phyloP scores from a whole-genome alignment of 306 rosid species.

The Betula pendula region DNA sequence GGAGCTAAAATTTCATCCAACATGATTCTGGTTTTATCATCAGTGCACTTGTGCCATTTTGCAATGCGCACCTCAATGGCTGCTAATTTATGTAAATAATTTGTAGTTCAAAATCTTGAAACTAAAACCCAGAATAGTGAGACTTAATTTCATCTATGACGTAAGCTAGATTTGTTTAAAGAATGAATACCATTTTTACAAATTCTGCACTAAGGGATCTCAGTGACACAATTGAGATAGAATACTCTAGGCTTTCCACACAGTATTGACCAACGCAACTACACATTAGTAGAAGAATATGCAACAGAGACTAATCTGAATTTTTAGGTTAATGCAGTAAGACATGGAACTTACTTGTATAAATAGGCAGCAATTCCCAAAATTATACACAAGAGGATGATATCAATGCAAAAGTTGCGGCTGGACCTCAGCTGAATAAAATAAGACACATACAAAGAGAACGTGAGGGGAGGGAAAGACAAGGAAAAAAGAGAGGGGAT shows the following conservation, averaged over 20 bases:
- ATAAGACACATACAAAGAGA: not conserved
- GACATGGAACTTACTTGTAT: conserved; percentile 37
- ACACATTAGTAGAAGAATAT: not conserved
- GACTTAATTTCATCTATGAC: too few relatives aligned
- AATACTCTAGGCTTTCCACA: not conserved
- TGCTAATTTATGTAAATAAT: not conserved
- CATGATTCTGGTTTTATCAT: not conserved
- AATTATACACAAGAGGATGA: conserved; percentile 33
- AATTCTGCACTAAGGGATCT: too few relatives aligned
- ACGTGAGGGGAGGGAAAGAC: not conserved
- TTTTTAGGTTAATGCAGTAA: conserved; percentile 1
- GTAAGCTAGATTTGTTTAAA: too few relatives aligned
- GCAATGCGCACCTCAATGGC: not conserved
- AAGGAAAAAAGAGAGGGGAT: not conserved
- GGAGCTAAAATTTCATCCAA: too few relatives aligned
- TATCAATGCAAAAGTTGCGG: conserved; percentile 44
- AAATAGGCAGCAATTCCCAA: conserved; percentile 48
- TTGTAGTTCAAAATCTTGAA: not conserved
- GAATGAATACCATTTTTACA: too few relatives aligned
- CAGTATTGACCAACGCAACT: not conserved
- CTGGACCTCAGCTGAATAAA: conserved; percentile 43
- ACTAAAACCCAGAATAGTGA: not conserved
- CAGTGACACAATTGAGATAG: too few relatives aligned
- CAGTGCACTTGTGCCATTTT: not conserved
- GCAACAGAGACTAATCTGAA: not conserved